phyloP scores from a whole-genome alignment of 331 rosid genomes.

The Pyrus hybrid region DNA sequence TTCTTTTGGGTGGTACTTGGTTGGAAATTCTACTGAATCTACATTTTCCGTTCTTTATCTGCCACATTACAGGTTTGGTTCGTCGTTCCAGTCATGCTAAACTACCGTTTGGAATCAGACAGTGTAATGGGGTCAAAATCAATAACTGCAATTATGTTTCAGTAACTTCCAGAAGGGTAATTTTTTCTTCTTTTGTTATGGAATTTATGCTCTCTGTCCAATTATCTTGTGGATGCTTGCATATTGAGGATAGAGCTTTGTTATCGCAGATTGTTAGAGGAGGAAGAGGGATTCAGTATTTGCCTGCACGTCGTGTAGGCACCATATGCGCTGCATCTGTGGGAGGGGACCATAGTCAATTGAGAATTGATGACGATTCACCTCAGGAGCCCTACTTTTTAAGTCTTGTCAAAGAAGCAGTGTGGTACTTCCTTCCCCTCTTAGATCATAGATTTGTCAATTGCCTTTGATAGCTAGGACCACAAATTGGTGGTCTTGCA shows the following conservation, averaged over 20 bases:
- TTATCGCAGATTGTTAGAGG: slow-evolving; percentile 30
- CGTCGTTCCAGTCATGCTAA: slow-evolving; percentile 17
- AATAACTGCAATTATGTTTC: slow-evolving; percentile 14
- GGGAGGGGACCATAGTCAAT: slow-evolving; percentile 30
- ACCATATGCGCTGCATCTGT: slow-evolving; percentile 20
- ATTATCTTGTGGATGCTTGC: background rate
- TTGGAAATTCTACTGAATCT: background rate
- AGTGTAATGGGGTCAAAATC: slow-evolving; percentile 4
- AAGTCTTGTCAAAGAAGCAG: slow-evolving; percentile 35
- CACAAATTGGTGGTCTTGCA: background rate
- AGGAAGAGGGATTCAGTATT: background rate
- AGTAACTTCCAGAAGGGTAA: slow-evolving; percentile 26
- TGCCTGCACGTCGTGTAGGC: slow-evolving; percentile 15
- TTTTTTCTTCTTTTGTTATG: background rate
- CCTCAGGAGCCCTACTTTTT: slow-evolving; percentile 56
- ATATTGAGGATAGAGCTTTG: slow-evolving; percentile 12
- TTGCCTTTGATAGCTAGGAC: background rate
- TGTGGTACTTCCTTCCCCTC: slow-evolving; percentile 32
- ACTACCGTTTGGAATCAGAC: slow-evolving; percentile 20
- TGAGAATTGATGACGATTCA: slow-evolving; percentile 32
- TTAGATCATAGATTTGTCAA: background rate
- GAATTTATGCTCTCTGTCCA: background rate
- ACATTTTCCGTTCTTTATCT: background rate
- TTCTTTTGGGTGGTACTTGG: background rate
- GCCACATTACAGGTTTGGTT: slow-evolving; percentile 19